A percentile compares a stretch with the other conserved stretches of the same genome.
These are phyloP conservation scores for Colletotrichum paranaense DNA, from an alignment of 2,329 filamentous ascomycete genomes.

Conservation along the genomic window DNA sequence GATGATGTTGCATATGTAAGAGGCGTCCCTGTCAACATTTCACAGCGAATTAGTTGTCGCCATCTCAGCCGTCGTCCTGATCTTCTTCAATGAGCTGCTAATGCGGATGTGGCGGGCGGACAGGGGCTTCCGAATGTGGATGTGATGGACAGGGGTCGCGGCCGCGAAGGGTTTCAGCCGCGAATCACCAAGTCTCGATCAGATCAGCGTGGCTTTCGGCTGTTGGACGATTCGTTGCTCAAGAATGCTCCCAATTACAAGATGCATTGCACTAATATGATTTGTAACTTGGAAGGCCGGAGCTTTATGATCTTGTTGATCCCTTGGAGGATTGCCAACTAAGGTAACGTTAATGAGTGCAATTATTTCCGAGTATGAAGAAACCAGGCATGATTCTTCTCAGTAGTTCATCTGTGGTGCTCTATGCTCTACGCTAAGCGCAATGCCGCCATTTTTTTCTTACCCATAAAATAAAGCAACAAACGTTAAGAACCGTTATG, in stretches of 20 bases:
- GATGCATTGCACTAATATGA: background rate
- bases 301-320: background rate
- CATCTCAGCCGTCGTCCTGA: background rate
- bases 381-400: background rate
- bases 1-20: background rate
- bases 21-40: background rate
- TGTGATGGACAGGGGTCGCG: conserved; percentile 21
- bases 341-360: background rate
- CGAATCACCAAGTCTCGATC: conserved; percentile 3
- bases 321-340: background rate
- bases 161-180: conserved; percentile 20
- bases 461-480: background rate
- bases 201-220: background rate
- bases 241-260: conserved; percentile 13
- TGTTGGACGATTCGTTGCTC: background rate
- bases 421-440: background rate
- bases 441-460: background rate
- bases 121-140: conserved; percentile 16
- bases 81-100: conserved; percentile 1
- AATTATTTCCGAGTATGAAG: background rate
- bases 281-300: background rate
- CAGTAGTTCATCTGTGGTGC: background rate
- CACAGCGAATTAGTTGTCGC: background rate
- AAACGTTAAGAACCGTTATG: background rate
- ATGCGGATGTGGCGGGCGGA: background rate